phyloP scores from a whole-genome alignment of 2,329 filamentous ascomycete species.

The Beauveria pseudobassiana region DNA sequence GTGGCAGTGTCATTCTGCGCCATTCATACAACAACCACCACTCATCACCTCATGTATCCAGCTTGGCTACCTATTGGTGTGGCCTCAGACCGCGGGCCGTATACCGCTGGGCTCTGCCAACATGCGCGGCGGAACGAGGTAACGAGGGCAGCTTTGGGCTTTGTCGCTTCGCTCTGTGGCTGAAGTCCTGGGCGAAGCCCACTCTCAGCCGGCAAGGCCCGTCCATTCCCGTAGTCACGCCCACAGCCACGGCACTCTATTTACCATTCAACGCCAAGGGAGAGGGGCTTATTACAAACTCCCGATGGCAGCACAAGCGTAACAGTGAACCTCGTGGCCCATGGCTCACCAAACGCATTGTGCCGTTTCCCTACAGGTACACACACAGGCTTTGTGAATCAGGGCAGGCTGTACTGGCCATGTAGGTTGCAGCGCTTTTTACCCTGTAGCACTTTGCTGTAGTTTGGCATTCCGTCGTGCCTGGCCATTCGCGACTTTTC shows the following conservation, averaged over 20 bases:
- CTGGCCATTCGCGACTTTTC: neutral
- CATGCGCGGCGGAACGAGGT: neutral
- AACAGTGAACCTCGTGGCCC: neutral
- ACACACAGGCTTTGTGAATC: neutral
- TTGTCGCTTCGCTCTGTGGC: neutral
- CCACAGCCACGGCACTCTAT: neutral
- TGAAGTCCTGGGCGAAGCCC: neutral
- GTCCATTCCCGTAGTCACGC: constrained; percentile 2
- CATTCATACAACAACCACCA: neutral
- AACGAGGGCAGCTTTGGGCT: neutral
- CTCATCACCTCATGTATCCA: too few relatives aligned
- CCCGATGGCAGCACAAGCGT: neutral
- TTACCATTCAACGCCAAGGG: neutral
- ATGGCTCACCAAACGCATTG: neutral
- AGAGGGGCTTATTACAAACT: too few relatives aligned
- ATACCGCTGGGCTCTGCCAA: neutral
- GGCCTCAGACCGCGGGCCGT: neutral
- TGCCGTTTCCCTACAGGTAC: neutral
- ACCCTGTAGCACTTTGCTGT: neutral
- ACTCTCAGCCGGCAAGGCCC: neutral
- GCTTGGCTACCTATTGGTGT: too few relatives aligned
- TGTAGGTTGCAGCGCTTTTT: neutral
- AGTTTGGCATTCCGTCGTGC: neutral
- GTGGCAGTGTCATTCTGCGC: neutral
- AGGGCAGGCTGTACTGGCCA: neutral